A percentile compares a stretch with the other conserved stretches of the same genome.
Evolutionary conservation across 768 basidiomycete genomes (phyloP).

Genomic region (Pleurotus citrinopileatus): DNA sequence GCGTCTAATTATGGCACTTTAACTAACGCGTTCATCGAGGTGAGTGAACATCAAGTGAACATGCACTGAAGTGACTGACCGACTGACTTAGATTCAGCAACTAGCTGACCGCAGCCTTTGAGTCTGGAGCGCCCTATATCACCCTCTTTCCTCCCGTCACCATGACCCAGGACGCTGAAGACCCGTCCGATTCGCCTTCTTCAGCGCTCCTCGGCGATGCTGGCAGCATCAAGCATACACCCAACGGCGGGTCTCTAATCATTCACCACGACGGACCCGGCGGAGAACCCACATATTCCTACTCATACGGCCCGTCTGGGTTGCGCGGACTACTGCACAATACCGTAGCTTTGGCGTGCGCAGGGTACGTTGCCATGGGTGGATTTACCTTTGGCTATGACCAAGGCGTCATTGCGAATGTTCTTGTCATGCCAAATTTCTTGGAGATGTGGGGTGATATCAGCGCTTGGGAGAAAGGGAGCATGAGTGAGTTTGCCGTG

Average conservation of each 20-base stretch:
- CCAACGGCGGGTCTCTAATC: slow-evolving; percentile 28
- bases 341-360: slow-evolving; percentile 62
- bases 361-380: slow-evolving; percentile 73
- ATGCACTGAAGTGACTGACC: neutral
- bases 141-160: neutral
- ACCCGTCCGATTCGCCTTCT: neutral
- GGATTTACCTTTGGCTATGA: slow-evolving; percentile 82
- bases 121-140: neutral
- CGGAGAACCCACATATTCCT: slow-evolving; percentile 43
- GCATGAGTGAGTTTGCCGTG: slow-evolving; percentile 61
- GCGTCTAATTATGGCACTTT: no score
- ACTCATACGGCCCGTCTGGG: slow-evolving; percentile 73
- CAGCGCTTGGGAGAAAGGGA: slow-evolving; percentile 68
- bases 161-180: neutral
- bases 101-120: neutral
- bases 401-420: slow-evolving; percentile 84
- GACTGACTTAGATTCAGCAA: neutral
- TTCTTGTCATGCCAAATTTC: slow-evolving; percentile 82
- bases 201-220: slow-evolving; percentile 1
- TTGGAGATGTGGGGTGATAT: slow-evolving; percentile 58
- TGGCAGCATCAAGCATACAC: neutral
- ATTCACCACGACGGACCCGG: slow-evolving; percentile 29
- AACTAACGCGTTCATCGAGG: no score
- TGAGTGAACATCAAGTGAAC: no score
- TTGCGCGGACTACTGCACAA: slow-evolving; percentile 63